Evolutionary conservation across 345 rosid genomes (phyloP).

Genomic region (Erucastrum elatum): DNA sequence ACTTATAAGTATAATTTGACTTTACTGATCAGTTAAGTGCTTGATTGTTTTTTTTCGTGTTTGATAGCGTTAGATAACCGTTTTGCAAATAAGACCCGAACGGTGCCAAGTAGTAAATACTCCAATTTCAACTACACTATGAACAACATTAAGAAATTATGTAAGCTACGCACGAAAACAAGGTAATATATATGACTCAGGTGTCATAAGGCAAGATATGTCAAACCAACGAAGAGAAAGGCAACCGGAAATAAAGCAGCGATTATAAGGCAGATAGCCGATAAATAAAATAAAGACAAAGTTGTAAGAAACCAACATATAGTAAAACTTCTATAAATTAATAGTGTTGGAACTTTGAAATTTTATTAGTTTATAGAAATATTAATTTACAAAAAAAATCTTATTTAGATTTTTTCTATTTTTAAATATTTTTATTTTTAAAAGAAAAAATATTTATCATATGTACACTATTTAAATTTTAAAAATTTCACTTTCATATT

Average conservation of each 20-base stretch:
- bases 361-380: no score
- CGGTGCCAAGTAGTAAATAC: background rate
- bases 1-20: background rate
- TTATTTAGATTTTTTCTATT: no score
- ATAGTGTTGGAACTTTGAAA: no score
- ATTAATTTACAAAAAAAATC: no score
- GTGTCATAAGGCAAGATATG: background rate
- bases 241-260: background rate
- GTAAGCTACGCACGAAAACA: background rate
- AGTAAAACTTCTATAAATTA: no score
- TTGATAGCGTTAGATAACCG: background rate
- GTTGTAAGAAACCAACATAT: background rate
- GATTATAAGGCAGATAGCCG: background rate
- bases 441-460: no score
- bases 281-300: background rate
- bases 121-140: background rate
- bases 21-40: background rate
- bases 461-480: no score
- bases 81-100: background rate
- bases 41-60: background rate
- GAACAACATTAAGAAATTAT: background rate
- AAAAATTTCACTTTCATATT: no score
- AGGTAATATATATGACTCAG: background rate
- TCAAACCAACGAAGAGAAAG: background rate
- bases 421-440: no score